Evolutionary conservation across 345 rosid genomes (phyloP), one percentile per base, ranked within the genome.

Genomic region (Euphorbia tirucalli): DNA sequence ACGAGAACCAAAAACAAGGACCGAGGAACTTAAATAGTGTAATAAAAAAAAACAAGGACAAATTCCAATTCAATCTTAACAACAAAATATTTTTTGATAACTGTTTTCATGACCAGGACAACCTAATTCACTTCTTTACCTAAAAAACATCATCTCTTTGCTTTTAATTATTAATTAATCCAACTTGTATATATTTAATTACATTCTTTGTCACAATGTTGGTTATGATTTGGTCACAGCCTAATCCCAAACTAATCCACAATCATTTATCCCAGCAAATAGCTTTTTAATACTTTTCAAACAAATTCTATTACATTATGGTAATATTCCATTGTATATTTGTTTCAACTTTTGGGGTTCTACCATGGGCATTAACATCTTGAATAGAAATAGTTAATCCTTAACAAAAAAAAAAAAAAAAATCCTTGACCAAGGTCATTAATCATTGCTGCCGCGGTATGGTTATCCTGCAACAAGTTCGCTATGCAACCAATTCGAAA

Each of bases 1-100:
- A 74, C 18, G 0, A 61, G 32, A 61, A 54, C 68, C 9, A 5
- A 71, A 77, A 74, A 67, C 76, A 71, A 4, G 71, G 76, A 19
- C 73, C 59, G 37, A 70, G 41, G 66, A 61, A 46, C 39, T 44
- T 73, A 49, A 11, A 13, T 28, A 24, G 7, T 61, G 49, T 44
- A 44, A 8, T 13, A 44, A 7, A 44, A 37, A 37, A 37, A 37
- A 8, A n/a, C n/a, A 8, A 37, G 41, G 41, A 37, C 41, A 18
- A 35, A 66, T 54, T 48, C 61, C 69, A 27, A 32, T 37, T 37
- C 41, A 37, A 37, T 37, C 41, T 8, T 37, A 37, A 37, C 41
- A 2, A 41, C 11, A 41, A 41, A 13, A 46, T 46, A 46, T 46
- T 46, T 9, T 16, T 7, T 0, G 0, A 11, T 44, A 24, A 48